Conservation (phyloP, 2,329 filamentous ascomycete genomes). For the Orbilia quercus region DNA sequence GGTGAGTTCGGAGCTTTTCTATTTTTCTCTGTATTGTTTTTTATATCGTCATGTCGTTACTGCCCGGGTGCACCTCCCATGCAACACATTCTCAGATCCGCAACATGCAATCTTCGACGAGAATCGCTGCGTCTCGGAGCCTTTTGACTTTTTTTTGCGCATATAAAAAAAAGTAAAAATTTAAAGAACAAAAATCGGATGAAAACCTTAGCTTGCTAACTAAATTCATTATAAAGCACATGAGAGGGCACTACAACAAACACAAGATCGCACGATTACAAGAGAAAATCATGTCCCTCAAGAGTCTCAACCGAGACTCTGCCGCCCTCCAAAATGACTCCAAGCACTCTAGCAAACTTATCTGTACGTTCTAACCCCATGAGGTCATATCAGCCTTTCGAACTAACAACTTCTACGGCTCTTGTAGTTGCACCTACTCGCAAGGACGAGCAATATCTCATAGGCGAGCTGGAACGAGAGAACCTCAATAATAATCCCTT, state of each 20-base stretch:
- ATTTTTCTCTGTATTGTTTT: background rate
- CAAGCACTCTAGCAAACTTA: constrained; percentile 60
- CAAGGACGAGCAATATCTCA: constrained; percentile 80
- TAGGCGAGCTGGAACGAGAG: constrained; percentile 70
- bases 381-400: constrained; percentile 8
- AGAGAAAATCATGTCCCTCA: constrained; percentile 53
- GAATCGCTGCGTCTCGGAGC: constrained; percentile 8
- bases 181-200: too few relatives aligned
- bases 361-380: constrained; percentile 60
- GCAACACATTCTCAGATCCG: constrained; percentile 35
- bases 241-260: constrained; percentile 53
- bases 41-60: constrained; percentile 20
- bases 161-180: constrained; percentile 7
- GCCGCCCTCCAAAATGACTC: constrained; percentile 39
- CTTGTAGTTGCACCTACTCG: constrained; percentile 66
- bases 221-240: constrained; percentile 21
- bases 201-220: constrained; percentile 36
- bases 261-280: constrained; percentile 44
- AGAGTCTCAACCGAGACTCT: constrained; percentile 46
- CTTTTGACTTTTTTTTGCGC: constrained; percentile 7
- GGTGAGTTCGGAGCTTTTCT: constrained; percentile 36
- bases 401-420: constrained; percentile 34
- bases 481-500: constrained; percentile 76
- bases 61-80: constrained; percentile 17
- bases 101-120: background rate